These are phyloP conservation scores for Monosporascus sp. DNA, from an alignment of 2,329 filamentous ascomycete species.

Conservation along the genomic window DNA sequence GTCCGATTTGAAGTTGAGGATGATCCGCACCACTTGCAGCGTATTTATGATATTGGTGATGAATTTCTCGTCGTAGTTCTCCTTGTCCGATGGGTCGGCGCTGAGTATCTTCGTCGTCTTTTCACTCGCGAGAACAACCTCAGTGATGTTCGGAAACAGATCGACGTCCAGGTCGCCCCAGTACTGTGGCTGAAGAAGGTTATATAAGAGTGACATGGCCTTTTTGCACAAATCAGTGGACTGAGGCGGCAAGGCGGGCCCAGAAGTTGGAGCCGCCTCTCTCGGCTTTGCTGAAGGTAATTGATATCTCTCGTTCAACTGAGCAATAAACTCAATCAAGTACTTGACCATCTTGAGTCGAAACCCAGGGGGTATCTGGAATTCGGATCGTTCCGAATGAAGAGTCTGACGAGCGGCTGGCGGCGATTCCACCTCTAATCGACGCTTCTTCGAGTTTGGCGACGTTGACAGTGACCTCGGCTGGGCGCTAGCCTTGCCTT, in stretches of 20 bases:
- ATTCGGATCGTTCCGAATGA: slow-evolving; percentile 54
- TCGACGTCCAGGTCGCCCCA: slow-evolving; percentile 93
- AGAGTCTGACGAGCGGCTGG: slow-evolving; percentile 42
- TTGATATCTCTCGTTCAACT: slow-evolving; percentile 78
- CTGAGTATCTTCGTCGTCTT: slow-evolving; percentile 59
- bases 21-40: slow-evolving; percentile 82
- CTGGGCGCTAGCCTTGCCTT: slow-evolving; percentile 43
- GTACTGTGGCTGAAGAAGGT: slow-evolving; percentile 77
- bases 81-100: slow-evolving; percentile 56
- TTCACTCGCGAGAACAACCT: slow-evolving; percentile 77
- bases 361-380: slow-evolving; percentile 59
- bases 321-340: slow-evolving; percentile 89
- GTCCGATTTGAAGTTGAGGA: slow-evolving; percentile 80
- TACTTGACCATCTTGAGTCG: slow-evolving; percentile 87
- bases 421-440: slow-evolving; percentile 62
- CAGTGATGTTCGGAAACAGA: slow-evolving; percentile 83
- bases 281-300: slow-evolving; percentile 65
- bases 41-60: slow-evolving; percentile 88
- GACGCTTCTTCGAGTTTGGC: slow-evolving; percentile 69
- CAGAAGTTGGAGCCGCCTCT: slow-evolving; percentile 40
- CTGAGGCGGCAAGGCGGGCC: slow-evolving; percentile 43
- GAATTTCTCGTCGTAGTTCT: slow-evolving; percentile 78
- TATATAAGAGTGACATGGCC: slow-evolving; percentile 73
- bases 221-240: slow-evolving; percentile 80
- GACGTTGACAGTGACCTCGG: slow-evolving; percentile 54